phyloP scores from a whole-genome alignment of 192 early-diverging fungal species.

The Spizellomyces punctatus region DNA sequence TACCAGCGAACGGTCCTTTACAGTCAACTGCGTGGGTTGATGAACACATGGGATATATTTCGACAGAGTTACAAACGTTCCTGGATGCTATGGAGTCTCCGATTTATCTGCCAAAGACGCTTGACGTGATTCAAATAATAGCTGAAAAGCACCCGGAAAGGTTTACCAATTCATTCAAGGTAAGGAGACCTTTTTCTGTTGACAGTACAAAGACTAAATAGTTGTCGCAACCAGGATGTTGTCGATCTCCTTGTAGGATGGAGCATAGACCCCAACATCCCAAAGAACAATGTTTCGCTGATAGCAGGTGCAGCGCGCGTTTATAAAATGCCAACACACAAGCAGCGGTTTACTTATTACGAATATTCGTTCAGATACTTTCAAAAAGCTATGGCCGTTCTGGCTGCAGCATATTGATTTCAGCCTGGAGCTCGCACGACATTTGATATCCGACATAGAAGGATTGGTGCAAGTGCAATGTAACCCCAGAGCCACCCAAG shows the following conservation, averaged over 20 bases:
- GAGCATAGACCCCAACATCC: constrained; percentile 59
- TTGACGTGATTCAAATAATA: constrained; percentile 42
- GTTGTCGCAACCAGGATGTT: constrained; percentile 37
- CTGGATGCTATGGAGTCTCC: constrained; percentile 38
- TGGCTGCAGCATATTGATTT: constrained; percentile 54
- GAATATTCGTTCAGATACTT: constrained; percentile 32
- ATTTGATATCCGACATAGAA: constrained; percentile 58
- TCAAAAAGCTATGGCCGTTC: constrained; percentile 42
- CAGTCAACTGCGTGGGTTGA: background rate
- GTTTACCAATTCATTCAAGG: constrained; percentile 40
- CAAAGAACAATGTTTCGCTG: constrained; percentile 37
- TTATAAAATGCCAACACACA: background rate
- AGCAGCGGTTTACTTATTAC: constrained; percentile 5
- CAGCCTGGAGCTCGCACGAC: constrained; percentile 52
- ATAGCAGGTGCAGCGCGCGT: constrained; percentile 47
- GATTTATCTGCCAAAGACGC: constrained; percentile 34
- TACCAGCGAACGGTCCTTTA: background rate
- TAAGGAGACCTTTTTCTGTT: background rate
- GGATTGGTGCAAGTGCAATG: constrained; percentile 16
- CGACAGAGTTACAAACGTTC: constrained; percentile 37
- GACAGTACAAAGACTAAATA: background rate
- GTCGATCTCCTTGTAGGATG: constrained; percentile 73
- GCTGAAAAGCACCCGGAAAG: constrained; percentile 34
- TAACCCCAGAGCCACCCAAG: constrained; percentile 6
- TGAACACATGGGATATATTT: constrained; percentile 17